These are phyloP conservation scores for Thielaviopsis populi DNA, from an alignment of 2,329 filamentous ascomycete genomes.

Conservation along the genomic window DNA sequence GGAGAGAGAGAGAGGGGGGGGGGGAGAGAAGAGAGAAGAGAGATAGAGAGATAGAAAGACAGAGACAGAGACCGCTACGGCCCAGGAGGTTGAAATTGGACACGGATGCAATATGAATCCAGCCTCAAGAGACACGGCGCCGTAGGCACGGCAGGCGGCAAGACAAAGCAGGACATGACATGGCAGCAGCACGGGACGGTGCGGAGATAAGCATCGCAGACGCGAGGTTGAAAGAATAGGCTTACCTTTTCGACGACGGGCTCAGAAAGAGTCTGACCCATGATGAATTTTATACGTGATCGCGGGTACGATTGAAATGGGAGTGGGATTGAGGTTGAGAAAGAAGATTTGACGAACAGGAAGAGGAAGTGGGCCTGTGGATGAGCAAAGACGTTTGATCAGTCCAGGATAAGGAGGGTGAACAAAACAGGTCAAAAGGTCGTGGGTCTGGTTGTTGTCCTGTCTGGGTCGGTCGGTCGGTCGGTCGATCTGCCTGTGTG, in stretches of 20 bases:
- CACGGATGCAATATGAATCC: background rate
- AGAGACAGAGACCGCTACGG: background rate
- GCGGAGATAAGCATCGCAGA: background rate
- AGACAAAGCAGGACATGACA: background rate
- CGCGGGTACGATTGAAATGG: conserved; percentile 19
- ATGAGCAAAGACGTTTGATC: conserved; percentile 5
- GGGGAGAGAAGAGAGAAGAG: background rate
- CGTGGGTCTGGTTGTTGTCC: conserved; percentile 6
- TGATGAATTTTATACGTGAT: conserved; percentile 32
- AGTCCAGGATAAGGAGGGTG: conserved; percentile 6
- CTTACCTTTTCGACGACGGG: conserved; percentile 97
- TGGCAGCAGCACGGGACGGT: background rate
- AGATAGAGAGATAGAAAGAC: background rate
- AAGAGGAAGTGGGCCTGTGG: conserved; percentile 9
- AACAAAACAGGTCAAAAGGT: background rate
- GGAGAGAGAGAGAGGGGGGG: background rate
- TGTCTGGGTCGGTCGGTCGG: background rate
- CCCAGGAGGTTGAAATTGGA: background rate
- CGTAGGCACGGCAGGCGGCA: background rate
- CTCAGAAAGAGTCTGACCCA: conserved; percentile 99
- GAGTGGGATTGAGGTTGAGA: conserved; percentile 15
- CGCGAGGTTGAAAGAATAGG: conserved; percentile 16
- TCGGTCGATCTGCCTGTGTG: too few relatives aligned
- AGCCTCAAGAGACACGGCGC: background rate
- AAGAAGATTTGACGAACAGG: conserved; percentile 12